Percentiles rank a stretch among this genome's conserved stretches.
phyloP scores from a whole-genome alignment of 1,139 yeast genomes.

The Sugiyamaella neomexicana region DNA sequence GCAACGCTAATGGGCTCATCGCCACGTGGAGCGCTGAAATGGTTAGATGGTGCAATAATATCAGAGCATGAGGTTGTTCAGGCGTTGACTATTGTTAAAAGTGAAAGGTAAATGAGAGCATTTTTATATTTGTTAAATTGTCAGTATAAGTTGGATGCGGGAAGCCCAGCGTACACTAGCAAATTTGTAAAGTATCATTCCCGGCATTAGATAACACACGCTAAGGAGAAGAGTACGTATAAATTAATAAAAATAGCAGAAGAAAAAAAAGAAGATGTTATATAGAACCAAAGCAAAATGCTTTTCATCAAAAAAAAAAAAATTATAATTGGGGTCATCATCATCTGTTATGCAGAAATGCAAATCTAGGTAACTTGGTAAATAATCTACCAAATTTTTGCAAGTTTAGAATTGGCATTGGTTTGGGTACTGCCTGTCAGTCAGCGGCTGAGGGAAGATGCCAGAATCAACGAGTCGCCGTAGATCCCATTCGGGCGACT shows the following conservation, averaged over 20 bases:
- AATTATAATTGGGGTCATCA: background rate
- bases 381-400: background rate
- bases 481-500: slow-evolving; percentile 85
- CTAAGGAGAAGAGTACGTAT: background rate
- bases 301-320: too few relatives aligned
- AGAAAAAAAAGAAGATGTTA: background rate
- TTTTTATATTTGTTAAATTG: background rate
- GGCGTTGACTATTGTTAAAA: slow-evolving; percentile 1
- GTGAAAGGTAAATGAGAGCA: slow-evolving; percentile 4
- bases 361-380: slow-evolving; percentile 2
- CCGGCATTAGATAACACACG: too few relatives aligned
- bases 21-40: slow-evolving; percentile 20
- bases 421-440: slow-evolving; percentile 63
- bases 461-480: slow-evolving; percentile 55
- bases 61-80: slow-evolving; percentile 19
- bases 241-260: background rate
- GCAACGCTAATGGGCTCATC: slow-evolving; percentile 11
- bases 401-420: slow-evolving; percentile 52
- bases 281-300: background rate
- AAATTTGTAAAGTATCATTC: background rate
- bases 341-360: background rate
- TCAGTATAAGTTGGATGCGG: background rate
- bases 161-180: background rate
- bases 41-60: slow-evolving; percentile 30
- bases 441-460: slow-evolving; percentile 78